Base-by-base conservation (phyloP, 1,284 basidiomycete genomes). In the Mrakiaceae sp. region DNA sequence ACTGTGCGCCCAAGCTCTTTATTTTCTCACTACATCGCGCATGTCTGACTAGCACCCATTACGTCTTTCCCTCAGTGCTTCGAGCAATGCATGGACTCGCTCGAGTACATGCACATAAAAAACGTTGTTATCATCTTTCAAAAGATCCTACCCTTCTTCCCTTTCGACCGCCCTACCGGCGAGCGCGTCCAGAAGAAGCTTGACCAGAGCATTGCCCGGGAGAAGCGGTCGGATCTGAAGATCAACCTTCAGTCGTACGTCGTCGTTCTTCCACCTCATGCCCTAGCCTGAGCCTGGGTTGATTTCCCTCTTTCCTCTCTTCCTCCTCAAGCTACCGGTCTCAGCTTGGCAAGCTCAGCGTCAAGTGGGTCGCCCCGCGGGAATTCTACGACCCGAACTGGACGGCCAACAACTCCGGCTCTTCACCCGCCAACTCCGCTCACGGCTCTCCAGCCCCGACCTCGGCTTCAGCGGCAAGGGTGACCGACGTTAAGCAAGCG, bases 91-190 rank as follows among this genome's bases (percentile, higher is more conserved):
- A 70, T 80, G 70, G 72, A 70, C 58, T 67, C 74, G 66, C 71
- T 68, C 56, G 91, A 93, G 71, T 96, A 92, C 74, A 93, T 95
- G 87, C 90, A 91, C 71, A 87, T 95, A 64, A 92, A 93, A 75
- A 97, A 97, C 72, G 83, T 89, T 10, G 87, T 96, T 72, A 83
- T 93, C 56, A 85, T 96, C 40, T 80, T 94, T 66, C 90, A 92
- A 70, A 89, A 94, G 73, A 83, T 97, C 47, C 81, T 94, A 55
- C 86, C 88, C 2, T 86, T 87, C 58, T 95, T 93, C 77, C 94
- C 94, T 14, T 72, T 88, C 46, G 82, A 84, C 56, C 77, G 82
- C 16, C 81, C 68, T 5, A 71, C 76, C 51, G 79, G 78, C n/a
- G 73, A 79, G 7, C 78, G 76, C 27, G 79, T 97, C 58, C 81